phyloP scores from a whole-genome alignment of 1,284 basidiomycete genomes.

The Trametes versicolor region DNA sequence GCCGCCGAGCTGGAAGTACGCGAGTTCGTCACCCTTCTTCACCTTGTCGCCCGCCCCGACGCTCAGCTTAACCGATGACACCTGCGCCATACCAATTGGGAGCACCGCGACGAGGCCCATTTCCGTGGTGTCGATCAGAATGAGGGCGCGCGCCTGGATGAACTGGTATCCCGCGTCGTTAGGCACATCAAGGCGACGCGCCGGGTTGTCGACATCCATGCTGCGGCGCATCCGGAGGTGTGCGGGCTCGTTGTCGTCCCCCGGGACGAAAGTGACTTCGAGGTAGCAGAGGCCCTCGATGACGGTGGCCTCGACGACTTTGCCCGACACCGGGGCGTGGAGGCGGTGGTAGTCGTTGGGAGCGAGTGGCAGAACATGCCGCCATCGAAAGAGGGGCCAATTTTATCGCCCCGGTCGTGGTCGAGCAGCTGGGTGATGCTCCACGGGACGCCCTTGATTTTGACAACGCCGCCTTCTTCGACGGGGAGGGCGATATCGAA shows the following conservation, averaged over 20 bases:
- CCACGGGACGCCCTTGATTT: constrained; percentile 35
- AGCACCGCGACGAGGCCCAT: constrained; percentile 38
- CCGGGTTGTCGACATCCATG: too few species aligned
- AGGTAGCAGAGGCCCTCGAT: constrained; percentile 36
- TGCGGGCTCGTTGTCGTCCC: background rate
- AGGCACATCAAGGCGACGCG: constrained; percentile 29
- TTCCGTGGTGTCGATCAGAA: constrained; percentile 33
- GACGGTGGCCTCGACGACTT: constrained; percentile 33
- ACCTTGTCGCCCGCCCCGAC: constrained; percentile 29
- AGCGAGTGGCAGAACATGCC: constrained; percentile 34
- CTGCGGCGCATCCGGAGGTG: constrained; percentile 25
- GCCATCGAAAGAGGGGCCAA: constrained; percentile 28
- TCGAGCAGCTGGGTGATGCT: constrained; percentile 33
- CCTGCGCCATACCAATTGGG: constrained; percentile 40
- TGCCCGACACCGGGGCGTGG: constrained; percentile 36
- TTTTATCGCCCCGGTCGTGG: constrained; percentile 13
- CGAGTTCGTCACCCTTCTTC: constrained; percentile 36
- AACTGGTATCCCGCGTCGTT: constrained; percentile 40
- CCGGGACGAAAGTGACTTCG: constrained; percentile 11
- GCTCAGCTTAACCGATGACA: constrained; percentile 36
- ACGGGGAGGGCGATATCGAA: constrained; percentile 33
- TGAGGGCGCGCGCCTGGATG: constrained; percentile 36
- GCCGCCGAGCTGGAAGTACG: constrained; percentile 36
- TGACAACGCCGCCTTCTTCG: constrained; percentile 22
- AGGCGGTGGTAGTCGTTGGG: constrained; percentile 38